Base-by-base conservation (phyloP, 192 early-diverging fungal genomes). In the Gaertneriomyces sp. region DNA sequence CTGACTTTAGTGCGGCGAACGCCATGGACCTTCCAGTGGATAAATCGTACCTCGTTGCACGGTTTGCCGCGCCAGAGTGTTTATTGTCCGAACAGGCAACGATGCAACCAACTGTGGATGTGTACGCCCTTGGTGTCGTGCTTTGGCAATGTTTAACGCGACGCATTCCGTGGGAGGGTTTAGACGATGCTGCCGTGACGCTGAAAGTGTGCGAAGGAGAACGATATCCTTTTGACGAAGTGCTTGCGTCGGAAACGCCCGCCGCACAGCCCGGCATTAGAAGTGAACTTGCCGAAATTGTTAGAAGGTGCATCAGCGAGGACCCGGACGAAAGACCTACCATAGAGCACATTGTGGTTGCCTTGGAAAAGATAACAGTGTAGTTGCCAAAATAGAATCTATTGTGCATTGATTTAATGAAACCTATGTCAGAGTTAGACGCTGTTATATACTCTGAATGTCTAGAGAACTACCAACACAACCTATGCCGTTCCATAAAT, bases 181-280 rank as follows among this genome's bases (percentile, higher is more conserved):
- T 51, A 14, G 66, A 68, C n/a, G 66, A 68, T 8, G 66, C 57
- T 11, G 58, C 58, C 41, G 52, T 68, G 6, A 58, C 59, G 9
- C 59, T 56, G 66, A 68, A 68, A 43, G 49, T 68, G n/a, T 68
- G 66, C 33, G 66, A 68, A 47, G 66, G 66, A 11, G 66, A 68
- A 50, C 6, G 57, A 5, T 51, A 60, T 5, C 20, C 25, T 9
- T 19, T 68, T 7, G 54, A 39, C 12, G 54, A 56, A 51, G 49
- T 51, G n/a, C n/a, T 51, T 20, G 6, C 49, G 4, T 17, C 45
- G 7, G 50, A 52, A 12, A 50, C 53, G 6, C 61, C 61, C 38
- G 61, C 53, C 10, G 55, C 17, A 14, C 42, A 54, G 7, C 56
- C 64, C 1, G 12, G 9, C 42, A 40, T 66, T 9, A 46, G 64